Evolutionary conservation across 1,284 basidiomycete genomes (phyloP), one percentile per base, ranked within the genome.

Genomic region (Rhizoctonia solani): DNA sequence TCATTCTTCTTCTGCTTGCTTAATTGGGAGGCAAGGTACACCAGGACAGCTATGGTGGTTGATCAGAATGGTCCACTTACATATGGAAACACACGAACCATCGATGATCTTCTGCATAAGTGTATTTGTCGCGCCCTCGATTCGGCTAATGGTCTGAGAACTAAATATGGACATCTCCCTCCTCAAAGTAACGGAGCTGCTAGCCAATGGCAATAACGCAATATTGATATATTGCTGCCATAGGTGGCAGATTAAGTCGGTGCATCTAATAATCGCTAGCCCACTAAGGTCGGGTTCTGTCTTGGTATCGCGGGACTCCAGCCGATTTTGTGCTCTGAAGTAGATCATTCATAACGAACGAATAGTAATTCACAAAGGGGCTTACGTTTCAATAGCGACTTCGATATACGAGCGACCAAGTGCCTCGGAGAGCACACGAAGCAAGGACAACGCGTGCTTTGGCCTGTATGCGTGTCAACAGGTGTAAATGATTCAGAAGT

Each of bases 141-240:
- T 85, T 37, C 93, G 83, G 68, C 89, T 90, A 65, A 97, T 83
- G 1, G 89, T 88, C 74, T 97, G 93, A 73, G 92, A 93, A 76
- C 97, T 96, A 80, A 93, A 97, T 21, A 92, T 87, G 19, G 87
- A 84, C 92, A 98, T 96, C 77, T 99, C 97, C 29, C 96, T 85
- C 46, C 97, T 85, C 37, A 90, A 84, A 0, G 93, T 95, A 1
- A 96, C 91, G 0, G 91, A 92, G 5, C 87, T 86, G 67, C 87
- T 88, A 0, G 94, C 89, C 3, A 99, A 82, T 0, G 97, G 96
- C 9, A 98, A 81, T 5, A 99, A 78, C 0, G 95, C 96, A 16
- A 93, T 92, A 52, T 90, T 90, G 72, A 94, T 87, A 77, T 99
- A 99, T 76, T 94, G 91, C 76, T 99, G 97, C 95, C 95, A 98